Percentiles rank a stretch among this genome's conserved stretches.
Conservation (phyloP, 1,139 yeast genomes). For the Diutina siamensis region DNA sequence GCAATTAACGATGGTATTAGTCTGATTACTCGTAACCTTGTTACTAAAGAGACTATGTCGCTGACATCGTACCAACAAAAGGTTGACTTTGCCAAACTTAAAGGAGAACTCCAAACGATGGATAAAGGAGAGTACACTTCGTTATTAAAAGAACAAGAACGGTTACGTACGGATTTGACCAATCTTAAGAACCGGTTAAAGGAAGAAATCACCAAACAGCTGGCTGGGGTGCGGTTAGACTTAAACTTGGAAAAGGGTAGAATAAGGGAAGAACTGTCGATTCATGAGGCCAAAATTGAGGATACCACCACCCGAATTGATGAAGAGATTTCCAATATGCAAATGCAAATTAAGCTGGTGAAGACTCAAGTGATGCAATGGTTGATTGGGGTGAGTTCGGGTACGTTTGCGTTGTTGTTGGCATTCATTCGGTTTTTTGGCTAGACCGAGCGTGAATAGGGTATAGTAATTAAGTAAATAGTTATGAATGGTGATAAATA, state of each 20-base stretch:
- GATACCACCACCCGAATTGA: conserved; percentile 93
- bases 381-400: conserved; percentile 96
- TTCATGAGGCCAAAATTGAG: conserved; percentile 84
- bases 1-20: conserved; percentile 78
- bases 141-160: conserved; percentile 79
- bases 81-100: conserved; percentile 88
- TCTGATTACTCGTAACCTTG: conserved; percentile 64
- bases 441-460: conserved; percentile 14
- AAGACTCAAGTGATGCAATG: conserved; percentile 96
- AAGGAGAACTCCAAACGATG: conserved; percentile 80
- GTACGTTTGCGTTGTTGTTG: conserved; percentile 86
- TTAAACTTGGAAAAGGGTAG: conserved; percentile 90
- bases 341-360: conserved; percentile 86
- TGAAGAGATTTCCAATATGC: conserved; percentile 89
- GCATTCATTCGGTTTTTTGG: conserved; percentile 84
- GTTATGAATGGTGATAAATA: no score
- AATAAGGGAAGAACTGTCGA: conserved; percentile 85
- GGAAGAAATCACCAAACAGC: conserved; percentile 85
- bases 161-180: conserved; percentile 74
- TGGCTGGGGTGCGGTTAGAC: conserved; percentile 84
- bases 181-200: conserved; percentile 73
- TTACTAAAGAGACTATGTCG: conserved; percentile 69
- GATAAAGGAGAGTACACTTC: conserved; percentile 80
- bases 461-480: background rate
- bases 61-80: conserved; percentile 89